Conservation (phyloP, 1,284 basidiomycete genomes). For the Puccinia hordei region DNA sequence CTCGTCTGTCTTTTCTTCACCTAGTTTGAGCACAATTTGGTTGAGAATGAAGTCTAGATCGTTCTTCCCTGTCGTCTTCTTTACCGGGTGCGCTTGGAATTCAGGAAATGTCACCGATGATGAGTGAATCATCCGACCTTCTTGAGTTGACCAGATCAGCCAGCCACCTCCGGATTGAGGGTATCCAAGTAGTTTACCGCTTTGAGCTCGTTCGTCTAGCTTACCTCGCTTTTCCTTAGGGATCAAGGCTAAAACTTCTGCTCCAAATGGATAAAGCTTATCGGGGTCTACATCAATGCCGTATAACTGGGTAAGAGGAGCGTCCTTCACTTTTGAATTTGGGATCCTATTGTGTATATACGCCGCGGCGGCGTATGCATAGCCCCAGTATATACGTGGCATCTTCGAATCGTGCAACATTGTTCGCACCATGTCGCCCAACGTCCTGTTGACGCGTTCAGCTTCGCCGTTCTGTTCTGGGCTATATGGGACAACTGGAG, state of each 20-base stretch:
- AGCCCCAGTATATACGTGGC: background rate
- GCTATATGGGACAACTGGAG: background rate
- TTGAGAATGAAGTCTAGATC: too few species aligned
- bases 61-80: background rate
- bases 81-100: background rate
- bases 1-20: background rate
- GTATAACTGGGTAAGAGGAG: background rate
- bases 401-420: constrained; percentile 10
- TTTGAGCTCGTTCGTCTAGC: background rate
- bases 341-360: constrained; percentile 35
- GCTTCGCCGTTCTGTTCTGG: constrained; percentile 24
- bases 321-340: background rate
- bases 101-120: constrained; percentile 6
- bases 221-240: background rate
- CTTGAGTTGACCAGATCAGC: background rate
- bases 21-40: background rate
- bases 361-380: background rate
- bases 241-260: background rate
- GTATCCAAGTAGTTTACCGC: background rate
- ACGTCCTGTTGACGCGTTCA: constrained; percentile 17
- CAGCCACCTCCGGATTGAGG: background rate
- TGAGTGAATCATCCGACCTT: background rate
- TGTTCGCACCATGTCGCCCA: constrained; percentile 9
- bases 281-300: background rate
- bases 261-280: constrained; percentile 20